These are phyloP conservation scores for Carex kokanica DNA, from an alignment of 176 grass and related monocot genomes.

Conservation along the genomic window DNA sequence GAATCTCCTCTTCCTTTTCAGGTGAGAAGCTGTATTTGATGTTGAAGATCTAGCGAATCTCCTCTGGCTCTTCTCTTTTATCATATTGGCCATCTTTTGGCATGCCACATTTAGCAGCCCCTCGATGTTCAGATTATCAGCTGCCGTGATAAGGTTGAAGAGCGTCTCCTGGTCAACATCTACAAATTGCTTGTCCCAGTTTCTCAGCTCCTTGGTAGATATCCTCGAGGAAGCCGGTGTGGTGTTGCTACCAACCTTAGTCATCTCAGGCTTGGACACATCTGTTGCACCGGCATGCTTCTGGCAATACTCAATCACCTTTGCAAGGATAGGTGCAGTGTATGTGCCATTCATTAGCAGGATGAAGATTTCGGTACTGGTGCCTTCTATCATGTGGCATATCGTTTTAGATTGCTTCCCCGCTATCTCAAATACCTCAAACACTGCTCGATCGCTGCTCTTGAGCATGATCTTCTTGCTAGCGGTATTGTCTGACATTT, in stretches of 20 bases:
- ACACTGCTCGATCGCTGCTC: slow-evolving; percentile 30
- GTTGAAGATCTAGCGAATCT: too few relatives aligned
- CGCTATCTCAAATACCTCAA: slow-evolving; percentile 15
- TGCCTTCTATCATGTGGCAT: slow-evolving; percentile 30
- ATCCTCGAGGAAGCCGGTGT: not conserved
- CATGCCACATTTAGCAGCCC: not conserved
- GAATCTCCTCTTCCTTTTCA: too few relatives aligned
- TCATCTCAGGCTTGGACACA: not conserved
- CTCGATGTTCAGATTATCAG: slow-evolving; percentile 21
- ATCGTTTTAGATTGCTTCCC: slow-evolving; percentile 22
- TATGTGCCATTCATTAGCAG: not conserved
- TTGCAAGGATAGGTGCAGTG: not conserved
- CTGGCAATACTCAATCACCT: not conserved
- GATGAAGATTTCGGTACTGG: not conserved
- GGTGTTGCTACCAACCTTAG: too few relatives aligned
- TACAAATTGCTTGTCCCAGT: not conserved
- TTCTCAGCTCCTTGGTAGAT: not conserved
- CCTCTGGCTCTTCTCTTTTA: not conserved
- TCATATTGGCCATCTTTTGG: slow-evolving; percentile 6
- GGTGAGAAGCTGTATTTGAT: too few relatives aligned
- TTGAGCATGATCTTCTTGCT: slow-evolving; percentile 24
- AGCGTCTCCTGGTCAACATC: not conserved
- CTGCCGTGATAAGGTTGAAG: not conserved
- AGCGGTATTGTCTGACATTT: too few relatives aligned
- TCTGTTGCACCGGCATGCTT: not conserved